Conservation (phyloP, 352 stramenopile species). For the Phytophthora idaei region DNA sequence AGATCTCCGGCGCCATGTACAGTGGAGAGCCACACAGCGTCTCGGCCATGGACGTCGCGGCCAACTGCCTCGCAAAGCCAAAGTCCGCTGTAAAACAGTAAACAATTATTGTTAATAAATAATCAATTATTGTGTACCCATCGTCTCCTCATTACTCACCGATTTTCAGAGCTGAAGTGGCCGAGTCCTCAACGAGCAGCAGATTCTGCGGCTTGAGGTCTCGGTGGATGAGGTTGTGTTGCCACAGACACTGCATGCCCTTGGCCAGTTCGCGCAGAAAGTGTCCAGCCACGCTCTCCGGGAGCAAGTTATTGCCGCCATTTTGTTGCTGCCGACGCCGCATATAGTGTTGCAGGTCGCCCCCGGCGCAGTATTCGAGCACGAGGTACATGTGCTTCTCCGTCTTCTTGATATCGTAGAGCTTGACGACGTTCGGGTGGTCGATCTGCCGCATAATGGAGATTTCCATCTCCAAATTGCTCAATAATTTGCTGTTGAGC, state of each 20-base stretch:
- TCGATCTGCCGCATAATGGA: slow-evolving; percentile 95
- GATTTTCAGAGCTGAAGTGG: slow-evolving; percentile 68
- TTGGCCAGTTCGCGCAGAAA: slow-evolving; percentile 72
- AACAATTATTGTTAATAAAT: slow-evolving; percentile 18
- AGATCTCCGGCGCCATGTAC: slow-evolving; percentile 98
- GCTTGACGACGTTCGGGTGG: slow-evolving; percentile 96
- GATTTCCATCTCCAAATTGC: slow-evolving; percentile 97
- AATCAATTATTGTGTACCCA: slow-evolving; percentile 8
- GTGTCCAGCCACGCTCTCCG: slow-evolving; percentile 56
- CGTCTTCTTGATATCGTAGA: slow-evolving; percentile 96
- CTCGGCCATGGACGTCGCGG: slow-evolving; percentile 92
- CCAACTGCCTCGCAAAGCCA: slow-evolving; percentile 96
- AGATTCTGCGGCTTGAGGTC: slow-evolving; percentile 97
- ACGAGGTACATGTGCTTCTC: slow-evolving; percentile 96
- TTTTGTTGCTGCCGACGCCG: slow-evolving; percentile 50
- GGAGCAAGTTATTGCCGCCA: slow-evolving; percentile 12
- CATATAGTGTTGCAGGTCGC: slow-evolving; percentile 96
- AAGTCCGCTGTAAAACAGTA: slow-evolving; percentile 85
- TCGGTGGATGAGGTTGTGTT: slow-evolving; percentile 85
- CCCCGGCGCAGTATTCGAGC: slow-evolving; percentile 96
- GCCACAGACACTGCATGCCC: slow-evolving; percentile 78
- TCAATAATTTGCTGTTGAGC: slow-evolving; percentile 94
- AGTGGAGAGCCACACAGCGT: slow-evolving; percentile 95
- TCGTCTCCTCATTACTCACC: slow-evolving; percentile 21
- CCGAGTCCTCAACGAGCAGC: slow-evolving; percentile 80